Evolutionary conservation across 2,329 filamentous ascomycete genomes (phyloP).

Genomic region (Hymenoscyphus infarciens): DNA sequence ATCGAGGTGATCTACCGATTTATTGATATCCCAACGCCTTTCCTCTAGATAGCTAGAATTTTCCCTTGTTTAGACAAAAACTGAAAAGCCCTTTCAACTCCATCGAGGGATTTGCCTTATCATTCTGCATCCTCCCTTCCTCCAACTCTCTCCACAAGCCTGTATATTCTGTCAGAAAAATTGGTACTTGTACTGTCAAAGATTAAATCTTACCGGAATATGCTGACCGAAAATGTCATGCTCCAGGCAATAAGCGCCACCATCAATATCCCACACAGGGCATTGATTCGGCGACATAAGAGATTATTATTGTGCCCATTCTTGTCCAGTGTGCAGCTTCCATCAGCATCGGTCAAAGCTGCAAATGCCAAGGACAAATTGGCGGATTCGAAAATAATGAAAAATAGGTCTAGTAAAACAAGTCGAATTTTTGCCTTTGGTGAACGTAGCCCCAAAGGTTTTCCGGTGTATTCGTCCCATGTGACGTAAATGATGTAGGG

Average conservation of each 20-base stretch:
- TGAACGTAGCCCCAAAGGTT: constrained; percentile 82
- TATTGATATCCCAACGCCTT: constrained; percentile 5
- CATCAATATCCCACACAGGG: constrained; percentile 73
- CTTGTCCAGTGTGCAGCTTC: constrained; percentile 49
- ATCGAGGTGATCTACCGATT: not conserved
- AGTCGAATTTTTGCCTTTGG: constrained; percentile 83
- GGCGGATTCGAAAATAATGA: constrained; percentile 95
- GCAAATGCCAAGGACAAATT: constrained; percentile 89
- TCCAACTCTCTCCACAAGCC: constrained; percentile 57
- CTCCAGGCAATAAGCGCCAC: constrained; percentile 87
- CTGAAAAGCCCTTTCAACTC: not conserved
- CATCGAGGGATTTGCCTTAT: not conserved
- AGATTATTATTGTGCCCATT: constrained; percentile 37
- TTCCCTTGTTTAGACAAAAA: not conserved
- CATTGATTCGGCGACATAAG: constrained; percentile 63
- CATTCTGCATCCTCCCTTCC: constrained; percentile 46
- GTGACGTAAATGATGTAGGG: constrained; percentile 92
- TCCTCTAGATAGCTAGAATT: not conserved
- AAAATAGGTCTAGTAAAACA: constrained; percentile 87
- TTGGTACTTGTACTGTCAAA: not conserved
- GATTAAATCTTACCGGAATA: constrained; percentile 56
- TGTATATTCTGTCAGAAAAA: constrained; percentile 31
- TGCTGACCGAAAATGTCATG: constrained; percentile 82
- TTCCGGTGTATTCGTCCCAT: constrained; percentile 93
- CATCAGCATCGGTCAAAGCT: constrained; percentile 63